Conservation (phyloP, 768 basidiomycete species). For the Paxillus rubicundulus region DNA sequence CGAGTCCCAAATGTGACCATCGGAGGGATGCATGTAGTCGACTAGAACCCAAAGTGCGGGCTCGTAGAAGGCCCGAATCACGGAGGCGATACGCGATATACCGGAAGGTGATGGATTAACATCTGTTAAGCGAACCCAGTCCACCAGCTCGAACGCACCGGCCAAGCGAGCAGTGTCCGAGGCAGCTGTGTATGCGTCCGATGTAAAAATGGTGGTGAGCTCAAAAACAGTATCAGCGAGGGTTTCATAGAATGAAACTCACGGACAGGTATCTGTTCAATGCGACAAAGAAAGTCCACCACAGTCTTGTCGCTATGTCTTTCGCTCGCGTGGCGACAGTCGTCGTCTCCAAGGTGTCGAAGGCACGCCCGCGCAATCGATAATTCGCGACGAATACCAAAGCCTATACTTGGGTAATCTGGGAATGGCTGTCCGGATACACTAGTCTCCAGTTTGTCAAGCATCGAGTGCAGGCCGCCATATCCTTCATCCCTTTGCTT, state of each 20-base stretch:
- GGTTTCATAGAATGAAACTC: constrained; percentile 23
- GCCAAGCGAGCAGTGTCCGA: constrained; percentile 32
- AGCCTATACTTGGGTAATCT: constrained; percentile 33
- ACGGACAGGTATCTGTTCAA: constrained; percentile 49
- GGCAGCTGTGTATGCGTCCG: constrained; percentile 34
- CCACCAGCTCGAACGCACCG: constrained; percentile 57
- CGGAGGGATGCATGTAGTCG: constrained; percentile 42
- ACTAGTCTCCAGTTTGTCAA: constrained; percentile 37
- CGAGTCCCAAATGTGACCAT: constrained; percentile 42
- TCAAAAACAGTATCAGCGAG: not conserved
- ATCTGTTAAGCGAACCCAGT: constrained; percentile 55
- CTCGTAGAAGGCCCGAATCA: constrained; percentile 41
- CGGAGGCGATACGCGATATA: constrained; percentile 38
- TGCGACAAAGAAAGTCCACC: constrained; percentile 42
- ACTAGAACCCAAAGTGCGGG: constrained; percentile 43
- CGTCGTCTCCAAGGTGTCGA: constrained; percentile 23
- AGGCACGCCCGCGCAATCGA: constrained; percentile 40
- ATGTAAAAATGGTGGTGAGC: not conserved
- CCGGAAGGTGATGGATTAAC: constrained; percentile 34
- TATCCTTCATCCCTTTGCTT: constrained; percentile 49
- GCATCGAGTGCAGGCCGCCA: constrained; percentile 28
- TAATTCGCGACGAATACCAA: constrained; percentile 46
- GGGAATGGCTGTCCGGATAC: constrained; percentile 33
- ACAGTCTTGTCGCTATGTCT: constrained; percentile 19
- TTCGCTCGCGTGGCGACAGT: not conserved